phyloP scores from a whole-genome alignment of 495 filamentous ascomycete species.

The Usnea hakonensis region DNA sequence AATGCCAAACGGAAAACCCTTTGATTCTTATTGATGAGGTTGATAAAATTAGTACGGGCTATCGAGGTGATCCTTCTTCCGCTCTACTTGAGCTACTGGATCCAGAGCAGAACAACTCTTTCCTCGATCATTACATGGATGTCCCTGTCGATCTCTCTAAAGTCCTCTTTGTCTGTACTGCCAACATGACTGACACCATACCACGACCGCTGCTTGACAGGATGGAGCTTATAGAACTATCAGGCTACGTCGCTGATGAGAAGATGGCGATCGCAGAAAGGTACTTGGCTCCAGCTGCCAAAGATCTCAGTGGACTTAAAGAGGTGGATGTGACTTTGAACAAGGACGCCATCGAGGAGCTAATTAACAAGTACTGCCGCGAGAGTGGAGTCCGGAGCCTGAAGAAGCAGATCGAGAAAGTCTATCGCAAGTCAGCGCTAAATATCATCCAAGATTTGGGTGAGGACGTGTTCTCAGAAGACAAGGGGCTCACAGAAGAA shows the following conservation, averaged over 20 bases:
- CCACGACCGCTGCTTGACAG: conserved; percentile 88
- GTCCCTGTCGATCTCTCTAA: conserved; percentile 96
- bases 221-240: conserved; percentile 97
- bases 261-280: conserved; percentile 97
- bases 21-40: conserved; percentile 95
- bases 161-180: conserved; percentile 98
- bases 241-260: conserved; percentile 95
- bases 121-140: conserved; percentile 98
- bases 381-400: conserved; percentile 95
- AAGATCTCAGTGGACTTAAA: conserved; percentile 84
- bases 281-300: conserved; percentile 85
- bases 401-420: conserved; percentile 99
- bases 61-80: conserved; percentile 93
- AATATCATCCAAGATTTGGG: conserved; percentile 96
- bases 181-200: conserved; percentile 98
- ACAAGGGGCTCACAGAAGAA: conserved; percentile 76
- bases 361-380: conserved; percentile 97
- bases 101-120: conserved; percentile 94
- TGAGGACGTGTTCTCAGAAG: conserved; percentile 75
- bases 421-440: conserved; percentile 93
- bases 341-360: conserved; percentile 80
- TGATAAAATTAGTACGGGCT: conserved; percentile 93
- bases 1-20: conserved; percentile 97
- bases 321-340: conserved; percentile 78
- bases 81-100: conserved; percentile 92